Evolutionary conservation across 2,329 filamentous ascomycete genomes (phyloP), one percentile per base, ranked within the genome.

Genomic region (Pseudogymnoascus verrucosus): DNA sequence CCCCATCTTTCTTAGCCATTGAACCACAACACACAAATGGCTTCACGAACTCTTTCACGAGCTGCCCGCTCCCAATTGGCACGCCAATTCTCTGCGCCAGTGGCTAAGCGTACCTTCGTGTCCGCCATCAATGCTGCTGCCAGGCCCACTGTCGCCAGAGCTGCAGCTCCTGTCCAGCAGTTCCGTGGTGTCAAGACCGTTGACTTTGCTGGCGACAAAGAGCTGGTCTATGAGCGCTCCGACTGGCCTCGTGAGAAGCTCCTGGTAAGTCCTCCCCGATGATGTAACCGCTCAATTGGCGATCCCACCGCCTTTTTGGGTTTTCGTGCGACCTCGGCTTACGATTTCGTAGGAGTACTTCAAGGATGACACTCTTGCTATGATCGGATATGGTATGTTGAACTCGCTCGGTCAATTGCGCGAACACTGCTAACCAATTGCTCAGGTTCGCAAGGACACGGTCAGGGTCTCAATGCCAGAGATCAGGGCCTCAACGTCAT

Each of bases 401-500:
- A 21, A 12, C 26, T 59, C 39, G 2, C 3, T 51, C 39, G 5
- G n/a, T 19, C 26, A 23, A 31, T 54, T 31, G n/a, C 26, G n/a
- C 19, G 34, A 21, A 12, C 26, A 42, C 51, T 23, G 19, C 47
- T 66, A 40, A 64, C 12, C 4, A 34, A 11, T 31, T 62, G 5
- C 5, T 16, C 12, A 62, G 60, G 84, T 74, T 97, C 93, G 69
- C 93, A 97, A 83, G 95, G 95, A 74, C 95, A 99, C 85, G 95
- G 95, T 72, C 95, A 99, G 84, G 96, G 95, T 78, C 91, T 99
- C 69, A 99, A 99, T 87, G 90, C 99, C 78, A 93, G 95, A 80
- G 95, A 99, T 87, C 97, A 99, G 83, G 95, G 95, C 78, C 86
- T 99, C 72, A 98, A 98, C 79, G 95, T 99, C 81, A 97, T 99